Conservation (phyloP, 2,329 filamentous ascomycete species). For the Camillea tinctor region DNA sequence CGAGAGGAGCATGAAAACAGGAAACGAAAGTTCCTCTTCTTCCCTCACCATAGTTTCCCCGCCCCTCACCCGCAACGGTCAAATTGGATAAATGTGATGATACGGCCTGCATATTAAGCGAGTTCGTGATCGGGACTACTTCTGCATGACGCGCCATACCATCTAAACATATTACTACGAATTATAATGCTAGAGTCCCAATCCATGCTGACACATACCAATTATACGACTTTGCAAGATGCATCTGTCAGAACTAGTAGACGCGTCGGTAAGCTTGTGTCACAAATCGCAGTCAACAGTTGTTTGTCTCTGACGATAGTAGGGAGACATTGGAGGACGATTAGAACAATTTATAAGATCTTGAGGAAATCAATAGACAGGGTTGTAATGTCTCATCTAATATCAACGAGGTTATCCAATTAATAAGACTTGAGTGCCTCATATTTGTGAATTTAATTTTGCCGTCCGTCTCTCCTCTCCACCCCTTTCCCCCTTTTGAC, state of each 20-base stretch:
- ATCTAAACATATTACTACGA: neutral
- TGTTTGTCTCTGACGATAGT: neutral
- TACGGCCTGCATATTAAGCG: slow-evolving; percentile 3
- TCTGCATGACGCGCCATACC: neutral
- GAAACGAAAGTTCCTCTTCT: neutral
- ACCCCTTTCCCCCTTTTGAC: neutral
- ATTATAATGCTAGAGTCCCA: neutral
- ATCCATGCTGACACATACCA: neutral
- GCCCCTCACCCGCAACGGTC: neutral
- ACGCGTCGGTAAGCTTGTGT: neutral
- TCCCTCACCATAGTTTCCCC: neutral
- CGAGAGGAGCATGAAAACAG: neutral
- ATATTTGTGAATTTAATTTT: neutral
- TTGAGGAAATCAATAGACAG: neutral
- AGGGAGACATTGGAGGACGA: neutral
- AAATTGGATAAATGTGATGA: slow-evolving; percentile 12
- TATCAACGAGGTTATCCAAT: neutral
- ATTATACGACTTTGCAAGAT: neutral
- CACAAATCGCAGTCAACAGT: neutral
- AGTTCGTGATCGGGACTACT: neutral
- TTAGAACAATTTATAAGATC: neutral
- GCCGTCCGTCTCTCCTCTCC: neutral
- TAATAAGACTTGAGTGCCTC: neutral
- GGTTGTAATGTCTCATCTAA: neutral
- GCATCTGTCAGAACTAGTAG: neutral